Conservation (phyloP, 805 yeast species). For the Blastobotrys peoriensis region DNA sequence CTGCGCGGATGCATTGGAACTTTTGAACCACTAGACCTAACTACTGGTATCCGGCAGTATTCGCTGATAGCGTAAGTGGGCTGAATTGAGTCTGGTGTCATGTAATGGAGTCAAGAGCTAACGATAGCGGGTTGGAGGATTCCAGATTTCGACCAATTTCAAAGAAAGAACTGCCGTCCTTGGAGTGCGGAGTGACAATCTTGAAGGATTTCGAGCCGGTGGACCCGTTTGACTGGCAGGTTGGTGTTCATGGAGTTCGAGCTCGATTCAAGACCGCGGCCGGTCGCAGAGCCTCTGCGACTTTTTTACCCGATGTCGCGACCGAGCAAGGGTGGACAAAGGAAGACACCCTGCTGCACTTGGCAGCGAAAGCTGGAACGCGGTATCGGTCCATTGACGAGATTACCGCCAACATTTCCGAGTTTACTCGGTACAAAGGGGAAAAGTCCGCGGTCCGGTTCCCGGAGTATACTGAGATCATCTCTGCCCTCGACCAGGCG, state of each 20-base stretch:
- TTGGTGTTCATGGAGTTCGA: conserved; percentile 79
- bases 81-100: too few species aligned
- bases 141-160: conserved; percentile 65
- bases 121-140: conserved; percentile 62
- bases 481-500: background rate
- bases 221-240: conserved; percentile 63
- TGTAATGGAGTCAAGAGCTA: conserved; percentile 14
- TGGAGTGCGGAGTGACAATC: conserved; percentile 59
- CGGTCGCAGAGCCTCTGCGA: conserved; percentile 48
- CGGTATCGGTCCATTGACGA: background rate
- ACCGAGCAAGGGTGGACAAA: conserved; percentile 79
- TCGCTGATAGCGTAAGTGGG: conserved; percentile 46
- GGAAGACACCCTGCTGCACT: conserved; percentile 59
- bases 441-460: conserved; percentile 39
- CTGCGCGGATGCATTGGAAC: conserved; percentile 95
- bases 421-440: conserved; percentile 53
- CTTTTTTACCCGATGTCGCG: conserved; percentile 89
- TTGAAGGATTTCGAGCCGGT: conserved; percentile 52
- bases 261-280: conserved; percentile 44
- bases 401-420: conserved; percentile 32
- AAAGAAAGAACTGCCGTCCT: conserved; percentile 44
- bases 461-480: conserved; percentile 32
- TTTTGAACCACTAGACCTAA: conserved; percentile 50
- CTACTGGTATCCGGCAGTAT: conserved; percentile 54
- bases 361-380: conserved; percentile 61